phyloP scores from a whole-genome alignment of 306 rosid genomes.

The Rosa lucieae region DNA sequence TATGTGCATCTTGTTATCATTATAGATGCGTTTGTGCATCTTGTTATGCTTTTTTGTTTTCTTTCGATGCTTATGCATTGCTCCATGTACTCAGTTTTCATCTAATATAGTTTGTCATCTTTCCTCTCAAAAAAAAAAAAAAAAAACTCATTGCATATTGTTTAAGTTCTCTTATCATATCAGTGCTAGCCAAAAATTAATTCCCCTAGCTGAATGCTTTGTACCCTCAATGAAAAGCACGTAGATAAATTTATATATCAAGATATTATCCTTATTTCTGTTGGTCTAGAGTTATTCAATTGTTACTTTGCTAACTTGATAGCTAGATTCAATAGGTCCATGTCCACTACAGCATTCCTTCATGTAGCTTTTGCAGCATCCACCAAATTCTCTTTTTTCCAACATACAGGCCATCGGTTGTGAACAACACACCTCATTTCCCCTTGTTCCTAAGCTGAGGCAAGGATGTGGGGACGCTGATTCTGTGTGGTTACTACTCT shows the following conservation, averaged over 20 bases:
- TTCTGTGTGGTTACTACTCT: conserved; percentile 17
- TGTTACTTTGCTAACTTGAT: conserved; percentile 53
- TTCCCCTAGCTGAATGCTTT: conserved; percentile 3
- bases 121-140: no score
- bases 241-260: background rate
- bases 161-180: background rate
- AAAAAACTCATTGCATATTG: background rate
- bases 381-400: conserved; percentile 56
- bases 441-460: conserved; percentile 10
- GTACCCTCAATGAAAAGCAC: conserved; percentile 14
- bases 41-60: no score
- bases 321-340: conserved; percentile 43
- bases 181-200: conserved; percentile 15
- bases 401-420: conserved; percentile 35
- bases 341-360: conserved; percentile 67
- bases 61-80: no score
- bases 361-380: conserved; percentile 86
- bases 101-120: no score
- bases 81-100: no score
- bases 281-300: conserved; percentile 46
- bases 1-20: no score
- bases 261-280: conserved; percentile 14
- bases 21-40: no score
- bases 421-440: conserved; percentile 33
- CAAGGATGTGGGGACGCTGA: conserved; percentile 10